Evolutionary conservation across 2,329 filamentous ascomycete genomes (phyloP), one percentile per base, ranked within the genome.

Genomic region (Cyphellophora attinorum): DNA sequence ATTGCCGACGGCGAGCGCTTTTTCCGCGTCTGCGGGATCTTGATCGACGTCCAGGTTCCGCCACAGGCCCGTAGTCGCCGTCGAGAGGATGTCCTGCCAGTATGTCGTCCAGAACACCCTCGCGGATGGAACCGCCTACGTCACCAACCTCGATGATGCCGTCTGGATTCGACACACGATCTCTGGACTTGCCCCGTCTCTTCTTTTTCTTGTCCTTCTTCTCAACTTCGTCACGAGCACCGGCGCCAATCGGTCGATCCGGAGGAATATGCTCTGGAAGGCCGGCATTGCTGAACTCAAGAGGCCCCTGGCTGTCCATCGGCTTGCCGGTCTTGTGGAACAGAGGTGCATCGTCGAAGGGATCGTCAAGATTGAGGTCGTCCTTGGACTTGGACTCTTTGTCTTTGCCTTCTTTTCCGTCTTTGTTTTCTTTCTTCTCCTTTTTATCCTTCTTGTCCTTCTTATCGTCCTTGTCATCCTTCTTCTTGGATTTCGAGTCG

Each of bases 401-500:
- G 0, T 91, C 91, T 55, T 86, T 93, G 1, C 77, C 78, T 25
- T 72, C 65, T 4, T 80, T 72, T 41, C 94, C 84, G 25, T 79
- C 73, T 39, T 96, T 72, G 49, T 81, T 80, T 59, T 96, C 98
- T 2, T 76, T 76, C 27, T 84, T 75, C n/a, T 79, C 68, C 39
- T 74, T 81, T 48, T 78, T 80, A 1, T 77, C 78, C 27, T 72
- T 65, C 4, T 80, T 72, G 41, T 95, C 84, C 25, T 79, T 74
- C 39, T 96, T 72, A 49, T 81, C 80, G 59, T 96, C 98, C 2
- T 76, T 76, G 27, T 84, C 76, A n/a, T 79, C 68, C 39, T 74
- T 81, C 48, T 78, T 80, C 14, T 32, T 29, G 6, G 21, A n/a
- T n/a, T 25, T 25, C 8, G 8, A 8, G 8, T 25, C 21, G 21